Conservation (phyloP, 2,329 filamentous ascomycete genomes). For the Aspergillus quadrilineatus region DNA sequence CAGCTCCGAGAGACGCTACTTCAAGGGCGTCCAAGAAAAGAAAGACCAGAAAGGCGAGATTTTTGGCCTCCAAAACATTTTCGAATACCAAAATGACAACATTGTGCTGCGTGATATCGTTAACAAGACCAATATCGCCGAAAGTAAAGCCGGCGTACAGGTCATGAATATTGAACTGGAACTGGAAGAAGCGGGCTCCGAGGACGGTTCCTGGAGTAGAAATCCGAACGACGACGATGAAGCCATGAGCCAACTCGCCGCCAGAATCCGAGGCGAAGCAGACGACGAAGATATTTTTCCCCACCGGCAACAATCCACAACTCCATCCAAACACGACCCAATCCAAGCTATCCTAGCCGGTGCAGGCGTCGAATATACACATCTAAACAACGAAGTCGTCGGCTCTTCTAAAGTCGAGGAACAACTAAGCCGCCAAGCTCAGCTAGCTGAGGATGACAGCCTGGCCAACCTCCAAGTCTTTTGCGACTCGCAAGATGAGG, state of each 20-base stretch:
- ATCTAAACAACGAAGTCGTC: conserved; percentile 93
- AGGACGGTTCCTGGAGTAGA: conserved; percentile 25
- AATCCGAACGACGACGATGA: conserved; percentile 55
- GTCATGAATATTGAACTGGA: conserved; percentile 75
- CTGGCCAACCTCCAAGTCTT: conserved; percentile 38
- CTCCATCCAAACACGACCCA: conserved; percentile 60
- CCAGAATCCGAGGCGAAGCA: conserved; percentile 50
- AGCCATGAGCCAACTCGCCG: conserved; percentile 71
- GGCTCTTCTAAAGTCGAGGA: conserved; percentile 91
- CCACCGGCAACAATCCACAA: conserved; percentile 19
- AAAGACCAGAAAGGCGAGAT: conserved; percentile 84
- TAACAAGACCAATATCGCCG: conserved; percentile 96
- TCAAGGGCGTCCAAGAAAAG: conserved; percentile 87
- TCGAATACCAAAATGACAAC: conserved; percentile 75
- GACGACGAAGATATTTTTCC: conserved; percentile 27
- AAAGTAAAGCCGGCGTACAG: conserved; percentile 79
- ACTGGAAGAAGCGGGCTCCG: conserved; percentile 54
- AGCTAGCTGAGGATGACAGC: conserved; percentile 41
- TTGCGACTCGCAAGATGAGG: conserved; percentile 20
- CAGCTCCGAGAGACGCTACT: conserved; percentile 88
- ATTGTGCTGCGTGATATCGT: conserved; percentile 90
- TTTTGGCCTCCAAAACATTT: conserved; percentile 84
- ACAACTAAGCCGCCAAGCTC: conserved; percentile 73
- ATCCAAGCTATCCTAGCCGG: conserved; percentile 84
- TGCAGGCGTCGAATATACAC: conserved; percentile 90